Evolutionary conservation across 2,329 filamentous ascomycete species (phyloP), one percentile per base, ranked within the genome.

Genomic region (Alternaria arborescens): DNA sequence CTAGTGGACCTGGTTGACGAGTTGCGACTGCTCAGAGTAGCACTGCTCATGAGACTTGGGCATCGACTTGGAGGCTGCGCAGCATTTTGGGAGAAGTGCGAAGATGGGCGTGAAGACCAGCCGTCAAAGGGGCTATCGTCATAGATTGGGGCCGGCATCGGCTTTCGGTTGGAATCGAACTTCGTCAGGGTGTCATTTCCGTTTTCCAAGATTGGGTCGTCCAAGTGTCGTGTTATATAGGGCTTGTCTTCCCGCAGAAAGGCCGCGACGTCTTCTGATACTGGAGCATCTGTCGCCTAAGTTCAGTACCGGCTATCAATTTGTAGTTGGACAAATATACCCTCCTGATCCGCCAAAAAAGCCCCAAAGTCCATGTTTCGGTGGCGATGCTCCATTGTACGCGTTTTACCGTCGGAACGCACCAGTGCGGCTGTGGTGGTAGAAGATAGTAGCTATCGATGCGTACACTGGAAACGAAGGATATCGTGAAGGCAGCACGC

Each of bases 91-190:
- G n/a, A 11, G 38, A 40, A 10, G 0, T 40, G n/a, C n/a, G n/a
- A 20, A 10, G 38, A 20, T 16, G n/a, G 4, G 8, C 1, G 18
- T 0, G n/a, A 14, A 5, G n/a, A 20, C 38, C 38, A 40, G 8
- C 10, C 0, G 1, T 20, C 0, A 18, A 10, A 3, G 0, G 24
- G 24, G 24, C 0, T 26, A 0, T 20, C 3, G 3, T 20, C 0
- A 18, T 11, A 40, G 12, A 40, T 11, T 4, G 38, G n/a, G 12
- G 7, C 0, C 38, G 8, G 38, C 0, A 5, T 5, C 38, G 38
- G 4, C 8, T 40, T 20, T 3, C n/a, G 8, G 8, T 18, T 40
- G 38, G 0, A 1, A 1, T 20, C 0, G 1, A 11, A n/a, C 0
- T 18, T 18, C 18, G 1, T 20, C 10, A 40, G 4, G 8, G 8